Conservation (phyloP, 1,139 yeast species). For the Diutina pseudorugosa region DNA sequence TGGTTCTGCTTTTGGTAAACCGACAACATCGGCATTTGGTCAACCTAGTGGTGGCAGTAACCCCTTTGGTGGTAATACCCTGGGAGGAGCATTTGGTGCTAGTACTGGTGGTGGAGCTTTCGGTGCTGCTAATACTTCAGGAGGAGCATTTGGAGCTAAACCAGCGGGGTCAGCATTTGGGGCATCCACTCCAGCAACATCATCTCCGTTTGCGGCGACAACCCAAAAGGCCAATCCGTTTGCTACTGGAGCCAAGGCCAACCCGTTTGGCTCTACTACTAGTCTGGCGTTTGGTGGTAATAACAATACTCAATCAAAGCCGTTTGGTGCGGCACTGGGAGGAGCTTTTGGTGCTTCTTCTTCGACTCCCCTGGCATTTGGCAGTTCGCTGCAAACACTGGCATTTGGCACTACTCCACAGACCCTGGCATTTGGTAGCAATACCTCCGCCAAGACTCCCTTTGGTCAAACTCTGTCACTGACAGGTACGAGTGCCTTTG, state of each 20-base stretch:
- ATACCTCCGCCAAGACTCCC: slow-evolving; percentile 5
- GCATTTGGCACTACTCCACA: background rate
- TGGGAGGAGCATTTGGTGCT: background rate
- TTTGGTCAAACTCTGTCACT: slow-evolving; percentile 5
- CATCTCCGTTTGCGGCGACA: background rate
- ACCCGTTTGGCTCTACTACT: background rate
- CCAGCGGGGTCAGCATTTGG: background rate
- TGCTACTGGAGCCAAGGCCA: background rate
- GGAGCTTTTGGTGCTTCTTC: slow-evolving; percentile 7
- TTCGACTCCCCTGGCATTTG: slow-evolving; percentile 5
- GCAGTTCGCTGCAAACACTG: background rate
- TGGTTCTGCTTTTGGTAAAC: background rate
- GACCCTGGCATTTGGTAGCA: too few species aligned
- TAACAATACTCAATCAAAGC: background rate
- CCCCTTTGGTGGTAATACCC: background rate
- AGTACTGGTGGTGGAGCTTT: background rate
- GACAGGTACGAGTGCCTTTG: slow-evolving; percentile 7
- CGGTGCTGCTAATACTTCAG: background rate
- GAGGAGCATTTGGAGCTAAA: background rate
- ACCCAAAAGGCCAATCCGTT: background rate
- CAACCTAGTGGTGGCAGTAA: background rate
- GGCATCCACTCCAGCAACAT: background rate
- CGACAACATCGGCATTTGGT: background rate
- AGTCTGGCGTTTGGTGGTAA: background rate
- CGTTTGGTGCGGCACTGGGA: background rate